Percentiles rank a stretch among this genome's conserved stretches.
These are phyloP conservation scores for Rhododendron vialii DNA, from an alignment of 148 eudicot genomes.

Conservation along the genomic window DNA sequence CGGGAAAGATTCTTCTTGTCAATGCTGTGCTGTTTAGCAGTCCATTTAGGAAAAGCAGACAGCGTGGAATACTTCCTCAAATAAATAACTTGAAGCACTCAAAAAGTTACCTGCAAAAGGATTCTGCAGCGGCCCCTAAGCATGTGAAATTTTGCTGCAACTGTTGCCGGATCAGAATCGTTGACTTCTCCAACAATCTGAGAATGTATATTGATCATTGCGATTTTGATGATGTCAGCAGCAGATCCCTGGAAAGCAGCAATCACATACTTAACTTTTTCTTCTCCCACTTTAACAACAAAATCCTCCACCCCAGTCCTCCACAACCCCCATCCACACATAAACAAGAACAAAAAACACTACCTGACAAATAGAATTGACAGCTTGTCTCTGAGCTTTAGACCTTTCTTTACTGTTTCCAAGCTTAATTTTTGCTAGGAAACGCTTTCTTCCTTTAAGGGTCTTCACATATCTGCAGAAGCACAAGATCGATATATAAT, in stretches of 20 bases:
- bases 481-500: background rate
- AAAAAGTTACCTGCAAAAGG: constrained; percentile 68
- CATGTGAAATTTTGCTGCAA: constrained; percentile 42
- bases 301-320: background rate
- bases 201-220: constrained; percentile 76
- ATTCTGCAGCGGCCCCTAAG: constrained; percentile 84
- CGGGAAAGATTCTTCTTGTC: background rate
- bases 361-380: constrained; percentile 98
- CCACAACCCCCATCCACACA: background rate
- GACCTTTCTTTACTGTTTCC: constrained; percentile 84
- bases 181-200: constrained; percentile 48
- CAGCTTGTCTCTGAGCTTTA: constrained; percentile 98
- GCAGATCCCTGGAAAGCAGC: constrained; percentile 75
- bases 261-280: background rate
- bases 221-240: constrained; percentile 93
- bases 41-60: background rate
- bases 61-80: background rate
- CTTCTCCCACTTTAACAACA: background rate
- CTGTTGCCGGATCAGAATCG: constrained; percentile 23
- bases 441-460: constrained; percentile 86
- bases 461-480: constrained; percentile 76
- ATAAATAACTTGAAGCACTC: background rate
- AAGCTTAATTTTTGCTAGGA: constrained; percentile 71
- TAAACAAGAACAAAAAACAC: constrained; percentile 2
- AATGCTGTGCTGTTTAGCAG: background rate